phyloP scores from a whole-genome alignment of 257 asterid genomes.

The Forsythia suspensa region DNA sequence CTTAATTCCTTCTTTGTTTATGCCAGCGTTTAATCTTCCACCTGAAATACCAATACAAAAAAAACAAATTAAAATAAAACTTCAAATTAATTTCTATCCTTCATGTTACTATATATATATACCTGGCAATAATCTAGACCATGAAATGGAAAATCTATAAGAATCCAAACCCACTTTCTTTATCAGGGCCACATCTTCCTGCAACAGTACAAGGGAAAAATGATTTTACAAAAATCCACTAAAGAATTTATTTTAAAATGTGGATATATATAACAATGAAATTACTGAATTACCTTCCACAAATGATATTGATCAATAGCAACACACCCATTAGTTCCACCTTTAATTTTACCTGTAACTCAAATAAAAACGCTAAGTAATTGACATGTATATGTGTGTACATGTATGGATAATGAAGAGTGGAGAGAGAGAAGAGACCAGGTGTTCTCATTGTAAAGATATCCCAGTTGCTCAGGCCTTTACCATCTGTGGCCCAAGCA shows the following conservation, averaged over 20 bases:
- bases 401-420: too few relatives aligned
- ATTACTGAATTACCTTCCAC: constrained; percentile 27
- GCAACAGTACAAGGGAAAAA: neutral
- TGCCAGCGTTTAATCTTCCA: constrained; percentile 22
- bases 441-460: too few relatives aligned
- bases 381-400: too few relatives aligned
- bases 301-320: constrained; percentile 40
- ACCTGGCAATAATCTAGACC: constrained; percentile 35
- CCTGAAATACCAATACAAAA: neutral
- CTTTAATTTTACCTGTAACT: too few relatives aligned
- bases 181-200: constrained; percentile 31
- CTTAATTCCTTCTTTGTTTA: constrained; percentile 17
- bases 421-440: too few relatives aligned
- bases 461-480: too few relatives aligned
- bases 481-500: too few relatives aligned
- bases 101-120: neutral
- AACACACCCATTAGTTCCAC: constrained; percentile 37
- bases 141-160: constrained; percentile 26
- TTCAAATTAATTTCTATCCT: neutral
- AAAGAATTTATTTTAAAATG: neutral
- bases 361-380: too few relatives aligned
- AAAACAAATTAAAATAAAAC: neutral
- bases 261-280: neutral
- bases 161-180: constrained; percentile 25
- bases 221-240: neutral